A percentile compares a stretch with the other conserved stretches of the same genome.
These are phyloP conservation scores for Hyphopichia wangnamkhiaoensis DNA, from an alignment of 1,139 yeast species.

Conservation along the genomic window DNA sequence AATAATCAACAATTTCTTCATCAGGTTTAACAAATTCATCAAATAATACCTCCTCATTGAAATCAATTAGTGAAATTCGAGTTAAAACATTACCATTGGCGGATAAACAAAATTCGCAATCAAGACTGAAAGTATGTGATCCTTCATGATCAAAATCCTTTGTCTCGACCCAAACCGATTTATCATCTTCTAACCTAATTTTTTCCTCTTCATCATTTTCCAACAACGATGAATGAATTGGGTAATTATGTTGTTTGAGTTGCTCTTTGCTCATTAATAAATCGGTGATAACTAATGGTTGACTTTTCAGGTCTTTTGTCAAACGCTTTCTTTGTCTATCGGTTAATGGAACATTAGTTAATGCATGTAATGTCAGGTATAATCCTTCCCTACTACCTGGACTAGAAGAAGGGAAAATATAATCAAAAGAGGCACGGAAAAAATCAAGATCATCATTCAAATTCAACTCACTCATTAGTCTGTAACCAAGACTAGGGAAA, in stretches of 20 bases:
- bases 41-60: constrained; percentile 56
- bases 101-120: constrained; percentile 89
- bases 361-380: constrained; percentile 55
- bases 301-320: constrained; percentile 30
- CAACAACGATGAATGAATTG: constrained; percentile 47
- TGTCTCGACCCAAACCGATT: constrained; percentile 58
- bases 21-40: constrained; percentile 80
- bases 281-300: constrained; percentile 53
- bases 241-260: constrained; percentile 53
- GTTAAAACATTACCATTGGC: constrained; percentile 67
- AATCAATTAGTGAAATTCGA: constrained; percentile 72
- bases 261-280: constrained; percentile 50
- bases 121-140: constrained; percentile 72
- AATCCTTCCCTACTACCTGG: constrained; percentile 68
- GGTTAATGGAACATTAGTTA: constrained; percentile 56
- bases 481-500: neutral
- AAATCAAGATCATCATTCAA: constrained; percentile 32
- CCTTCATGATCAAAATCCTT: constrained; percentile 50
- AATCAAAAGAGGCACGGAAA: constrained; percentile 38
- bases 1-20: constrained; percentile 71
- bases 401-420: constrained; percentile 44
- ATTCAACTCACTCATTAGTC: constrained; percentile 12
- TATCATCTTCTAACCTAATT: constrained; percentile 4
- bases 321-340: constrained; percentile 50
- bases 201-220: constrained; percentile 7